Percentiles rank a stretch among this genome's conserved stretches.
Conservation (phyloP, 768 basidiomycete genomes). For the Suillus plorans region DNA sequence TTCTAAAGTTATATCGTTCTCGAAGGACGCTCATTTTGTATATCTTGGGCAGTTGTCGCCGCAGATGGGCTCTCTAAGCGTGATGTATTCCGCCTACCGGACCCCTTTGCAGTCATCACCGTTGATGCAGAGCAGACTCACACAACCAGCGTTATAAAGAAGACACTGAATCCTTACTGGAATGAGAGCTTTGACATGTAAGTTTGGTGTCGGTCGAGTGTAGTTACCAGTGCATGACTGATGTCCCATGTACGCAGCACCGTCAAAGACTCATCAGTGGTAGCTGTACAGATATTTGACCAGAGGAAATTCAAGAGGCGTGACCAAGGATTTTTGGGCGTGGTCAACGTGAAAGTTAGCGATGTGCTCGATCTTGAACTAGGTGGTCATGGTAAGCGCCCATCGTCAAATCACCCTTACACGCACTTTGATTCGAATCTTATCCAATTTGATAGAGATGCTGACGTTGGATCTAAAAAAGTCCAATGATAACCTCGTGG, state of each 20-base stretch:
- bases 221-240: background rate
- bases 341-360: conserved; percentile 91
- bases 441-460: conserved; percentile 64
- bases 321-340: conserved; percentile 97
- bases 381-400: conserved; percentile 83
- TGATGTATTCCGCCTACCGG: conserved; percentile 94
- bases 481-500: conserved; percentile 97
- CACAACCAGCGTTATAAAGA: conserved; percentile 96
- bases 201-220: conserved; percentile 24
- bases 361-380: conserved; percentile 90
- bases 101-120: conserved; percentile 98
- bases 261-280: conserved; percentile 96
- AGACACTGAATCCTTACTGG: conserved; percentile 94
- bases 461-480: conserved; percentile 95
- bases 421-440: conserved; percentile 2
- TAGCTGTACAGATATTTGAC: conserved; percentile 98
- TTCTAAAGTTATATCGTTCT: background rate
- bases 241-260: conserved; percentile 47
- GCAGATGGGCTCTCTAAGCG: conserved; percentile 93
- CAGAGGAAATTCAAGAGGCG: conserved; percentile 98
- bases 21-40: conserved; percentile 6
- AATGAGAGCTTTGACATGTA: conserved; percentile 98
- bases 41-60: conserved; percentile 71
- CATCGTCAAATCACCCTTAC: conserved; percentile 2
- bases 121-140: conserved; percentile 98